Percentiles rank a stretch among this genome's conserved stretches.
phyloP scores from a whole-genome alignment of 805 yeast genomes.

The Cyberlindnera lachancei region DNA sequence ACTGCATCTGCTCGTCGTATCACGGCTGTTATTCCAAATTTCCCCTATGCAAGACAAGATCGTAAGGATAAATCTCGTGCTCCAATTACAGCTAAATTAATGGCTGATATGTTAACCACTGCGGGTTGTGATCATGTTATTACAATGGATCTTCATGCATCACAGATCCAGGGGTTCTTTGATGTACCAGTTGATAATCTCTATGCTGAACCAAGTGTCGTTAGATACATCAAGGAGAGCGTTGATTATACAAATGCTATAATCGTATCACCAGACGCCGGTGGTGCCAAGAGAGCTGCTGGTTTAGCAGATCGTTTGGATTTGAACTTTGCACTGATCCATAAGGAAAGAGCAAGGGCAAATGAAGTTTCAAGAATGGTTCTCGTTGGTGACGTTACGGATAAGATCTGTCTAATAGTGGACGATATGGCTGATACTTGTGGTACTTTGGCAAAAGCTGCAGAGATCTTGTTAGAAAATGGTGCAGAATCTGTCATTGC shows the following conservation, averaged over 20 bases:
- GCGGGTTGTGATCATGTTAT: slow-evolving; percentile 85
- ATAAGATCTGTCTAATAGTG: slow-evolving; percentile 67
- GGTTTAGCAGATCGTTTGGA: slow-evolving; percentile 74
- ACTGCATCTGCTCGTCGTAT: slow-evolving; percentile 79
- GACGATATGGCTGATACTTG: slow-evolving; percentile 92
- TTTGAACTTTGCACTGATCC: slow-evolving; percentile 75
- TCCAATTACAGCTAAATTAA: slow-evolving; percentile 76
- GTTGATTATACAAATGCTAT: slow-evolving; percentile 55
- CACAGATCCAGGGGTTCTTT: slow-evolving; percentile 83
- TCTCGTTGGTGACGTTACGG: slow-evolving; percentile 75
- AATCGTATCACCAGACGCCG: slow-evolving; percentile 82
- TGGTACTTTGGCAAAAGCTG: slow-evolving; percentile 79
- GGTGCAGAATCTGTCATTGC: slow-evolving; percentile 71
- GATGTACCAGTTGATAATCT: slow-evolving; percentile 78
- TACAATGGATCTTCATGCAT: slow-evolving; percentile 85
- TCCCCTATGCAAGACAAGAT: slow-evolving; percentile 87
- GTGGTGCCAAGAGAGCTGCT: slow-evolving; percentile 89
- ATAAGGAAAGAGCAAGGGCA: slow-evolving; percentile 77
- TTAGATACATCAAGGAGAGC: slow-evolving; percentile 62
- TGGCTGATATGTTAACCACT: slow-evolving; percentile 75
- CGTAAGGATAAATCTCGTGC: slow-evolving; percentile 81
- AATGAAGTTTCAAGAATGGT: slow-evolving; percentile 83
- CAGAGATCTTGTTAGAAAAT: slow-evolving; percentile 62
- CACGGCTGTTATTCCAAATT: slow-evolving; percentile 76
- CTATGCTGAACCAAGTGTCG: slow-evolving; percentile 78